Base-by-base conservation (phyloP, 2,329 filamentous ascomycete genomes). In the Phymatotrichopsis omnivora region DNA sequence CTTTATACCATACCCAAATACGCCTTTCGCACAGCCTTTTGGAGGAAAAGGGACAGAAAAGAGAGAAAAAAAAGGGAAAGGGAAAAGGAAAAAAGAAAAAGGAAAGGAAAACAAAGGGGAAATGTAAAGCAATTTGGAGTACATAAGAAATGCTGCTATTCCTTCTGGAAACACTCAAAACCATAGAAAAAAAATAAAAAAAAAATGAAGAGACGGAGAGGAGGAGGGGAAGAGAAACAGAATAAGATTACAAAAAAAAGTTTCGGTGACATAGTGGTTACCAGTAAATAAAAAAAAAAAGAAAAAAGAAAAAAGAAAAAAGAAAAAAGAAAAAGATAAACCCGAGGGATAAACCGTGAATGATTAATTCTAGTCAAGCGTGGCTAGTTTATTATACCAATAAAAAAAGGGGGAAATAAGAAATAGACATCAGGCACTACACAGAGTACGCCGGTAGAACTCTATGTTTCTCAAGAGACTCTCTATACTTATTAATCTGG, bases 301-400 rank as follows among this genome's bases (percentile, higher is more conserved):
- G 19, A n/a, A n/a, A 16, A 38, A 27, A 22, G 4, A 16, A 38
- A 30, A 8, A 2, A 30, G 16, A 42, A 42, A 42, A 8, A 16
- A 14, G 27, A 19, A 17, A 19, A 24, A 42, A 19, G 31, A 27
- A 27, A 38, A 17, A 23, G 22, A 38, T 16, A 42, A 32, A 42
- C 33, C 39, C 33, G 23, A 16, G 25, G n/a, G n/a, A n/a, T n/a
- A 38, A 23, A 29, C 27, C 29, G 25, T 35, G 39, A n/a, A 17
- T 20, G 16, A 7, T n/a, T 30, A 38, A 16, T 14, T n/a, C 33
- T 44, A 30, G 10, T 12, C 6, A 23, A 20, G 19, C 20, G n/a
- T n/a, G n/a, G n/a, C n/a, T n/a, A n/a, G n/a, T n/a, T n/a, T n/a
- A 23, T 23, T 36, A 24, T 28, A 22, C 39, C 14, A 3, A 22